phyloP scores from a whole-genome alignment of 345 rosid species.

The Turnera subulata region DNA sequence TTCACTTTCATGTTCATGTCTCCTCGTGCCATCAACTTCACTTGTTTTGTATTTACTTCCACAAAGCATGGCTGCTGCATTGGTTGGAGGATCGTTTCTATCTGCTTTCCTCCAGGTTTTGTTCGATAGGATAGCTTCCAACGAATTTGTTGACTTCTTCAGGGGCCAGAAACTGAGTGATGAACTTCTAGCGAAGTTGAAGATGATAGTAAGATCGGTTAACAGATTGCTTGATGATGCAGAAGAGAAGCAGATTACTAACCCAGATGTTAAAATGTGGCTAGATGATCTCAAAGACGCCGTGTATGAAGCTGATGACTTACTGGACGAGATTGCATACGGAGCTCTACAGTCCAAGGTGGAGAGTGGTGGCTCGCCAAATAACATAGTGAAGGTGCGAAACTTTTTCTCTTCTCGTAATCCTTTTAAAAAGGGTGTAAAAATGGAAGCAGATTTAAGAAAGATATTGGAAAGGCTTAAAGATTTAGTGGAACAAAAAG shows the following conservation, averaged over 20 bases:
- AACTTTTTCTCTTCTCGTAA: background rate
- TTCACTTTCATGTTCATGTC: too few relatives aligned
- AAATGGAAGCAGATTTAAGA: background rate
- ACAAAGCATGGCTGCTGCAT: slow-evolving; percentile 6
- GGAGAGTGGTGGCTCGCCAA: background rate
- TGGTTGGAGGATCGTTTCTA: slow-evolving; percentile 13
- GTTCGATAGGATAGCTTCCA: slow-evolving; percentile 9
- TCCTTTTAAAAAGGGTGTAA: slow-evolving; percentile 6
- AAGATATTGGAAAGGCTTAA: slow-evolving; percentile 9
- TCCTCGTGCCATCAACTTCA: too few relatives aligned
- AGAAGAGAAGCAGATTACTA: slow-evolving; percentile 15
- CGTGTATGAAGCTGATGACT: slow-evolving; percentile 7
- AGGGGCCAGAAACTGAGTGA: slow-evolving; percentile 5
- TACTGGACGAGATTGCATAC: slow-evolving; percentile 14
- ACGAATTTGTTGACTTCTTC: slow-evolving; percentile 1
- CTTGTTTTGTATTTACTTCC: too few relatives aligned
- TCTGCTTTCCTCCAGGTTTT: slow-evolving; percentile 6
- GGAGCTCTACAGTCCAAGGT: background rate
- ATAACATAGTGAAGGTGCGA: background rate
- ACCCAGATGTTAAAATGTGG: slow-evolving; percentile 6
- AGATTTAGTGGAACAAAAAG: slow-evolving; percentile 12
- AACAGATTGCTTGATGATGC: slow-evolving; percentile 8
- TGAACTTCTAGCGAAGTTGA: slow-evolving; percentile 5
- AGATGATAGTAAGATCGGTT: background rate
- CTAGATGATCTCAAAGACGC: slow-evolving; percentile 14